phyloP scores from a whole-genome alignment of 2,329 filamentous ascomycete genomes.

The Curvularia spicifera region DNA sequence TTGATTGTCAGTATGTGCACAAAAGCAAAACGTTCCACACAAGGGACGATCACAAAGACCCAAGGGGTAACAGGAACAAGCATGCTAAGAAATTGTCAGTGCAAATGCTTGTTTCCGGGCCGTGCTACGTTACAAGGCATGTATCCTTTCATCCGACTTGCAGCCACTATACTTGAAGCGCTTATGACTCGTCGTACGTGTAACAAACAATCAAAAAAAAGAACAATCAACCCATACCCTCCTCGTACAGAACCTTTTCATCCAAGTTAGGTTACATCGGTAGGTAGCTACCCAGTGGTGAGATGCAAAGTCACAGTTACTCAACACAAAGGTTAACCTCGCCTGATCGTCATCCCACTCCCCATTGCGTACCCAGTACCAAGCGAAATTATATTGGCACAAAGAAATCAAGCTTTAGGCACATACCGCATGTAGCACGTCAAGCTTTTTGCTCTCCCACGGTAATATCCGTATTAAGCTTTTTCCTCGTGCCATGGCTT shows the following conservation, averaged over 20 bases:
- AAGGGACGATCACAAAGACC: neutral
- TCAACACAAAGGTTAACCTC: neutral
- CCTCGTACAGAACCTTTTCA: no score
- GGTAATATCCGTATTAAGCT: neutral
- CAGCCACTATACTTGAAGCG: neutral
- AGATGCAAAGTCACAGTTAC: neutral
- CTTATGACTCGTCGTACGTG: no score
- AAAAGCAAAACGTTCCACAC: neutral
- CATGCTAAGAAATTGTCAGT: conserved; percentile 1
- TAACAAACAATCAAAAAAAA: no score
- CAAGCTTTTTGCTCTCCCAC: neutral
- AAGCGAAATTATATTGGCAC: neutral
- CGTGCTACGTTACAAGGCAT: neutral
- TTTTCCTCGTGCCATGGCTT: neutral
- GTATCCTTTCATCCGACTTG: neutral
- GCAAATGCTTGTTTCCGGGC: neutral
- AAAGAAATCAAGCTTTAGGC: neutral
- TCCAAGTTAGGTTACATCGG: neutral
- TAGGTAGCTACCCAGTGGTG: neutral
- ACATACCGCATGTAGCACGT: no score
- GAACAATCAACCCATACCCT: no score
- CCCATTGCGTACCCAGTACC: neutral
- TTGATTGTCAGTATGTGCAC: neutral
- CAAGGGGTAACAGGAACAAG: neutral
- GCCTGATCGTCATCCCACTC: neutral